Evolutionary conservation across 2,329 filamentous ascomycete species (phyloP).

Genomic region (Calonectria multiphialidica): DNA sequence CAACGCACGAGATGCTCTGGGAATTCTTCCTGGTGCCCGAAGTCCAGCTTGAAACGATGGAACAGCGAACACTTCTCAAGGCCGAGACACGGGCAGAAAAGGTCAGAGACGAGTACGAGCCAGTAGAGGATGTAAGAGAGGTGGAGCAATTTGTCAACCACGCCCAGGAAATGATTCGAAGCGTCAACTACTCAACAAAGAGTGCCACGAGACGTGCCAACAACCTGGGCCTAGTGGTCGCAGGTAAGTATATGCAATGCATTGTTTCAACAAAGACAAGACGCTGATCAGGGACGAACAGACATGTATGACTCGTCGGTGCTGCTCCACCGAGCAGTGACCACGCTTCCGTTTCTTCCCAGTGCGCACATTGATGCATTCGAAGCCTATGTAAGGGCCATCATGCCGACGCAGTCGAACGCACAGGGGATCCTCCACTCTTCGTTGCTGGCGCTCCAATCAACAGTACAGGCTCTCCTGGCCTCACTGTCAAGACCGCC

Average conservation of each 20-base stretch:
- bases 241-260: constrained; percentile 58
- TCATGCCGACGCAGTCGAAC: constrained; percentile 76
- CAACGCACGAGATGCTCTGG: constrained; percentile 97
- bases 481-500: constrained; percentile 83
- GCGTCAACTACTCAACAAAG: constrained; percentile 85
- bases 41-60: constrained; percentile 89
- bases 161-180: constrained; percentile 88
- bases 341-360: constrained; percentile 76
- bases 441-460: constrained; percentile 82
- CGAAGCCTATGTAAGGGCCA: constrained; percentile 75
- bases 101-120: constrained; percentile 89
- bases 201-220: constrained; percentile 86
- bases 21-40: constrained; percentile 98
- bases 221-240: constrained; percentile 73
- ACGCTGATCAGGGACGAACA: constrained; percentile 46
- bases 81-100: constrained; percentile 85
- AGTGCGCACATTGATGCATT: constrained; percentile 76
- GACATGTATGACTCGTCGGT: constrained; percentile 78
- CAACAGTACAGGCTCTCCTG: constrained; percentile 85
- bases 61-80: constrained; percentile 88
- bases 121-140: constrained; percentile 85
- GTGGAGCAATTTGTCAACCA: constrained; percentile 94
- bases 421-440: constrained; percentile 81
- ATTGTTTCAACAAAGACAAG: constrained; percentile 26
- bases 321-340: constrained; percentile 64